Base-by-base conservation (phyloP, 306 rosid genomes). In the Mimosa bimucronata region DNA sequence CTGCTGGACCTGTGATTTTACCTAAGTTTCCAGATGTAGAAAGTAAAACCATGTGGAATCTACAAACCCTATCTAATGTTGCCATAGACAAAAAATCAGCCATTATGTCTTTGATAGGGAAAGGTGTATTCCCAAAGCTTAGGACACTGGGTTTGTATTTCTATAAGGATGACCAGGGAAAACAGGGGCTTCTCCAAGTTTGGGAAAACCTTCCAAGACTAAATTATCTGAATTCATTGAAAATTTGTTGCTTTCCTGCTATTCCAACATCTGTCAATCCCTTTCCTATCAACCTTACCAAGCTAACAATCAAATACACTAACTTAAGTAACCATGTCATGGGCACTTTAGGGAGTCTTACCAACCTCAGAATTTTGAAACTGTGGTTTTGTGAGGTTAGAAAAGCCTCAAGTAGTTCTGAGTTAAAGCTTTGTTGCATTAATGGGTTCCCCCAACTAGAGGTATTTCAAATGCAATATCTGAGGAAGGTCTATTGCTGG, bases 331-430 rank as follows among this genome's bases (percentile, higher is more conserved):
- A 12, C 34, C 18, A 60, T 60, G 18, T 11, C 34, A 60, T 60
- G 34, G 12, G 31, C 18, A 60, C 66, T 25, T 26, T 60, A 16
- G 66, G 66, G 66, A 26, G 30, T 12, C 66, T 60, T 60, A 11
- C 34, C 66, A 60, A 60, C 34, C 66, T 60, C 19, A 25, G 66
- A 60, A 60, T 26, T 26, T 60, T 60, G 66, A 60, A 60, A 60
- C 34, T 60, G 13, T 0, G 16, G 12, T 0, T 0, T 3, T 23
- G 13, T 25, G 14, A 2, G 3, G 12, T 12, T 1, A 3, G 3
- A 2, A 3, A 6, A 53, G 11, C 12, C 10, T n/a, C 61, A n/a
- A n/a, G n/a, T n/a, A n/a, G 26, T 11, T 7, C 28, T 53, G 13
- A n/a, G n/a, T n/a, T n/a, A n/a, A n/a, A n/a, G n/a, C n/a, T 60